Conservation (phyloP, 148 eudicot species). For the Vaccinium myrtillus region DNA sequence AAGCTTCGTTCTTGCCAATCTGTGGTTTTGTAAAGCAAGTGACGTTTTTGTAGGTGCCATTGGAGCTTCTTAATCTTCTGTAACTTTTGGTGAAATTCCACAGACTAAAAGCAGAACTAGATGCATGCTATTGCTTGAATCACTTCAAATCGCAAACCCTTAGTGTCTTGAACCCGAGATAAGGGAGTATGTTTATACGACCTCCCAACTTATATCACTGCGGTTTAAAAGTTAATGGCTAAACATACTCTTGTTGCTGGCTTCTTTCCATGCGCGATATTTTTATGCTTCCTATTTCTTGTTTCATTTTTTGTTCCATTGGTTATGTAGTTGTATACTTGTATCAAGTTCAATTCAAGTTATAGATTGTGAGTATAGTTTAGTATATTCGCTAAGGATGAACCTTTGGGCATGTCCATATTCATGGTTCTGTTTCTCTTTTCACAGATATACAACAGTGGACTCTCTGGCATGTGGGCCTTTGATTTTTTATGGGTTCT, state of each 20-base stretch:
- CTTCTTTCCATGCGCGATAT: background rate
- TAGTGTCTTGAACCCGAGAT: conserved; percentile 39
- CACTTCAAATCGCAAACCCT: conserved; percentile 40
- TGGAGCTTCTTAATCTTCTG: conserved; percentile 70
- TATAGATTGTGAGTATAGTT: no score
- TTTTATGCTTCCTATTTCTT: background rate
- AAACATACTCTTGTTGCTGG: background rate
- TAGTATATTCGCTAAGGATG: no score
- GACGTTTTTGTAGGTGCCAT: conserved; percentile 50
- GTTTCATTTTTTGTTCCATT: background rate
- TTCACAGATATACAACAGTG: no score
- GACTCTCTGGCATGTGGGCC: no score
- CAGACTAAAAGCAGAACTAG: conserved; percentile 35
- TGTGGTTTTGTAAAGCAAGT: background rate
- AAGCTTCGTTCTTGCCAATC: background rate
- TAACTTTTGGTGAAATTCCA: conserved; percentile 49
- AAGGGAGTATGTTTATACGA: conserved; percentile 42
- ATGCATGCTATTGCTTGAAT: conserved; percentile 72
- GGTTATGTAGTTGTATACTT: no score
- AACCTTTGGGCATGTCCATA: no score
- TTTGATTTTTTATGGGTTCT: no score
- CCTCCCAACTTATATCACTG: conserved; percentile 1
- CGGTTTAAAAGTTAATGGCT: conserved; percentile 7
- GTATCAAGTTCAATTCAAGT: no score
- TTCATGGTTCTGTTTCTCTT: no score